Conservation (phyloP, 345 rosid species). For the Eucalyptus viminalis region DNA sequence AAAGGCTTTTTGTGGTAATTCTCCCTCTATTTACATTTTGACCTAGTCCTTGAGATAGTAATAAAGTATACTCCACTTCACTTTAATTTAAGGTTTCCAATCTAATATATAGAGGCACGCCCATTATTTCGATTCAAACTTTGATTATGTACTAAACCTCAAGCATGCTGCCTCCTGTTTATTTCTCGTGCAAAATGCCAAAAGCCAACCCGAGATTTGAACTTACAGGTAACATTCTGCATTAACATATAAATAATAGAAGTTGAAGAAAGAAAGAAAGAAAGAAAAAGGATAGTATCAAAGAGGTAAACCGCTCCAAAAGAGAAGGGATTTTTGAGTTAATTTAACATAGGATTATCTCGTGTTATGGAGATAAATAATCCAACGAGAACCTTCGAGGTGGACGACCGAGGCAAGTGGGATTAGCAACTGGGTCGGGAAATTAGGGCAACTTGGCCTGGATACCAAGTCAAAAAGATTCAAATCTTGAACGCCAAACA, state of each 20-base stretch:
- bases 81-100: not conserved
- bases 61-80: not conserved
- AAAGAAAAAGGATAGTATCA: not conserved
- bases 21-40: not conserved
- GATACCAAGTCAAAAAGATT: not conserved
- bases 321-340: not conserved
- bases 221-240: not conserved
- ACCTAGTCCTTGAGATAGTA: not conserved
- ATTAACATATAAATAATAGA: not conserved
- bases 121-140: not conserved
- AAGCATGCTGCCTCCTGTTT: not conserved
- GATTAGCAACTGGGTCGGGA: not conserved
- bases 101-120: not conserved
- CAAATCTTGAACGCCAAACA: not conserved
- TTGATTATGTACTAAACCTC: not conserved
- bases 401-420: not conserved
- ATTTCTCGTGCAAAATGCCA: not conserved
- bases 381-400: not conserved
- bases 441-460: not conserved
- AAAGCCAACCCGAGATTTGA: not conserved
- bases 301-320: not conserved
- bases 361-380: not conserved
- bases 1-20: not conserved
- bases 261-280: not conserved
- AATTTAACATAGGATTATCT: not conserved